phyloP scores from a whole-genome alignment of 331 rosid species.

The Malus hybrid region DNA sequence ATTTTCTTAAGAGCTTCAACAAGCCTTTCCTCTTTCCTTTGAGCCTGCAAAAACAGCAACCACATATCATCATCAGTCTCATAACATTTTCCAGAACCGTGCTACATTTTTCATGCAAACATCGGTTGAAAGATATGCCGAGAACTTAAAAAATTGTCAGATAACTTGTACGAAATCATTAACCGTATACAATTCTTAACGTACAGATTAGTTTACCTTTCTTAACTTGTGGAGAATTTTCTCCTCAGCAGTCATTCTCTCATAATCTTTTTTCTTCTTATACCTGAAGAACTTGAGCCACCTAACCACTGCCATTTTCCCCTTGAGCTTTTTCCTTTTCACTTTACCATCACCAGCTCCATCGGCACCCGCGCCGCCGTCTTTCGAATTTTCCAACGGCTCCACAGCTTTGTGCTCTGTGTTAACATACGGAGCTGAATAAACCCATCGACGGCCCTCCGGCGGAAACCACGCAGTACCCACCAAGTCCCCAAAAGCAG shows the following conservation, averaged over 20 bases:
- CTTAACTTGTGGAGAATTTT: constrained; percentile 54
- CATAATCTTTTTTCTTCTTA: constrained; percentile 72
- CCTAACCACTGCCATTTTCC: constrained; percentile 56
- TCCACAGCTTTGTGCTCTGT: constrained; percentile 27
- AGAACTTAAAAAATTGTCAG: not conserved
- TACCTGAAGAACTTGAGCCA: constrained; percentile 78
- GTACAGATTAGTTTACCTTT: constrained; percentile 34
- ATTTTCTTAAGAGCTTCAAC: constrained; percentile 67
- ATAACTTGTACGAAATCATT: not conserved
- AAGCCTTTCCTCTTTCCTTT: constrained; percentile 62
- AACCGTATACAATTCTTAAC: not conserved
- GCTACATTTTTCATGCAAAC: not conserved
- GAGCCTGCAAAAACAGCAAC: constrained; percentile 47
- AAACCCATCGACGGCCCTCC: constrained; percentile 32
- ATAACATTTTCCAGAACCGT: not conserved
- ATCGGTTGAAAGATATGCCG: not conserved
- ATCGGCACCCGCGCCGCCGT: constrained; percentile 10
- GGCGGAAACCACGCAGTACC: constrained; percentile 11
- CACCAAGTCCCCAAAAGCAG: not conserved
- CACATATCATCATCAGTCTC: not conserved
- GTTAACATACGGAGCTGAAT: constrained; percentile 31
- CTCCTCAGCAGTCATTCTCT: constrained; percentile 84
- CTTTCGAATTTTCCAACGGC: constrained; percentile 21
- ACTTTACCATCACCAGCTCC: constrained; percentile 24
- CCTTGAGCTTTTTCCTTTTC: constrained; percentile 54